Evolutionary conservation across 176 grass and related monocot genomes (phyloP).

Genomic region (Alopecurus myosuroides): DNA sequence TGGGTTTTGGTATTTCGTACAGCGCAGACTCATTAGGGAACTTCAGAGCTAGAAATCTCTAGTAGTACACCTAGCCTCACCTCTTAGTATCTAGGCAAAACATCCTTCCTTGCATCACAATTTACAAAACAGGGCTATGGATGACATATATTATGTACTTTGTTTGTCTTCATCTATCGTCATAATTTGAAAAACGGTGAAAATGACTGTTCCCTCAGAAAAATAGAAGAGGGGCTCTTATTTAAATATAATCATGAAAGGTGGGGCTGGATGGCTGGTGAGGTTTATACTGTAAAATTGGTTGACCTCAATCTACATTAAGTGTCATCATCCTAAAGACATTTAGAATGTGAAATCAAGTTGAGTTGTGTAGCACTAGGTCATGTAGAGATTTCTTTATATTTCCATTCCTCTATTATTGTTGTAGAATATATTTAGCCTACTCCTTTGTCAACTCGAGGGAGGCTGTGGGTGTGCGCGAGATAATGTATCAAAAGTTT

Average conservation of each 20-base stretch:
- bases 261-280: too few relatives aligned
- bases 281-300: background rate
- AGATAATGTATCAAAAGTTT: background rate
- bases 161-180: background rate
- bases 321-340: background rate
- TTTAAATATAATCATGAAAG: background rate
- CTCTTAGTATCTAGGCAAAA: background rate
- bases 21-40: background rate
- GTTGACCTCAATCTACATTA: background rate
- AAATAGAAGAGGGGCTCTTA: background rate
- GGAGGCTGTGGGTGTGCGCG: background rate
- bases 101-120: background rate
- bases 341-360: background rate
- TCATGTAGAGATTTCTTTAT: background rate
- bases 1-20: background rate
- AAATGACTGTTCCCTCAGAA: background rate
- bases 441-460: conserved; percentile 13
- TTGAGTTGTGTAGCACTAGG: background rate
- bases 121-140: background rate
- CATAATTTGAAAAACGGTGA: background rate
- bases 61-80: background rate
- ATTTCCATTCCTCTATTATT: background rate
- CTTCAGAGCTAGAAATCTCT: background rate
- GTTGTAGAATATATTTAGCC: background rate
- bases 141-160: background rate